Percentiles rank a stretch among this genome's conserved stretches.
Evolutionary conservation across 1,284 basidiomycete genomes (phyloP).

Genomic region (Crucibulum parvulum): DNA sequence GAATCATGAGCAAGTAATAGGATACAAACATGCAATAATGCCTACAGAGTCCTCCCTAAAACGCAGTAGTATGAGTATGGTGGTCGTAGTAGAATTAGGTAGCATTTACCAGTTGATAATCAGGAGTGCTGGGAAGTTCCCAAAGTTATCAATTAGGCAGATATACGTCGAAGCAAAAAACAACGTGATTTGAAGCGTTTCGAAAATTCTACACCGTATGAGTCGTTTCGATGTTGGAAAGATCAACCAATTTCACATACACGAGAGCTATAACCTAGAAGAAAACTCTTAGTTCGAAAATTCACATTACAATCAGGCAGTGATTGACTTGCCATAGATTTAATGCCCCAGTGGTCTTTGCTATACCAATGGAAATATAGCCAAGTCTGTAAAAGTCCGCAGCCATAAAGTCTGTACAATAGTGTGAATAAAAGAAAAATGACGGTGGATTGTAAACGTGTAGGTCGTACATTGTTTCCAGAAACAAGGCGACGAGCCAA

Average conservation of each 20-base stretch:
- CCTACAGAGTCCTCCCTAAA: neutral
- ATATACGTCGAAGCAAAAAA: neutral
- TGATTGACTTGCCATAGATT: neutral
- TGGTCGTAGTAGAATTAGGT: neutral
- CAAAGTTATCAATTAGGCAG: too few relatives aligned
- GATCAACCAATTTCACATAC: too few relatives aligned
- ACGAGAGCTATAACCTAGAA: neutral
- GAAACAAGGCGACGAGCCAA: neutral
- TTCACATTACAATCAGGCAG: neutral
- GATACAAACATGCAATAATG: neutral
- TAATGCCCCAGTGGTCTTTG: neutral
- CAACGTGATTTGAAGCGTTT: neutral
- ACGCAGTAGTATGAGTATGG: neutral
- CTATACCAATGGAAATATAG: conserved; percentile 7
- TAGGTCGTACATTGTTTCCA: neutral
- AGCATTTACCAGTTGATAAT: neutral
- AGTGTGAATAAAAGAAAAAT: neutral
- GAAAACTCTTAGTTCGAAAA: too few relatives aligned
- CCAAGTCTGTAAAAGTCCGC: conserved; percentile 3
- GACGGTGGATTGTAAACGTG: neutral
- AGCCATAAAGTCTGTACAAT: conserved; percentile 6
- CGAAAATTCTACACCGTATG: too few relatives aligned
- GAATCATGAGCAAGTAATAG: neutral
- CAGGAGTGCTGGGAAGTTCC: neutral
- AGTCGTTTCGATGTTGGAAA: too few relatives aligned